Percentiles rank a stretch among this genome's conserved stretches.
phyloP scores from a whole-genome alignment of 352 stramenopile genomes.

The Globisporangium barbulae region DNA sequence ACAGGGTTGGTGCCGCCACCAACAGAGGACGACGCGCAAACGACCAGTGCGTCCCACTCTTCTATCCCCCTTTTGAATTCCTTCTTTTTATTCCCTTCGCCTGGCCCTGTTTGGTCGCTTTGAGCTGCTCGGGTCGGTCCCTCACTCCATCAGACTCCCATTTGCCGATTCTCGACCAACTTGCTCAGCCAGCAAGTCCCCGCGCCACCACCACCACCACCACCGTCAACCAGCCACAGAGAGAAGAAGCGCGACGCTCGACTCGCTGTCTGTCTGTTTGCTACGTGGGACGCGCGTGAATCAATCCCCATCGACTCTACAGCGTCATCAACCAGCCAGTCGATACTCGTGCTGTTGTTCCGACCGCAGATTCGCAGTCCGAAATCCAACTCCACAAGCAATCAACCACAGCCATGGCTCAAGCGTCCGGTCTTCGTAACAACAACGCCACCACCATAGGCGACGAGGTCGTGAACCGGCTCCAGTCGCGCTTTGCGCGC shows the following conservation, averaged over 20 bases:
- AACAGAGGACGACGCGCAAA: background rate
- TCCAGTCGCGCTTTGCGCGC: slow-evolving; percentile 45
- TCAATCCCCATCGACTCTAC: slow-evolving; percentile 5
- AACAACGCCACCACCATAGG: slow-evolving; percentile 9
- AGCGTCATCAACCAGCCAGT: background rate
- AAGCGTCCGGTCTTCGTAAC: slow-evolving; percentile 13
- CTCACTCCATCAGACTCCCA: slow-evolving; percentile 11
- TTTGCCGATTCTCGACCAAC: slow-evolving; percentile 15
- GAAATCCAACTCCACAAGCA: background rate
- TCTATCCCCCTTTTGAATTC: slow-evolving; percentile 2
- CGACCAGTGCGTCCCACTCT: background rate
- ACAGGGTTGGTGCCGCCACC: background rate
- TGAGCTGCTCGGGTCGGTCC: background rate
- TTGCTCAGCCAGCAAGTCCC: background rate
- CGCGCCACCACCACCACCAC: background rate
- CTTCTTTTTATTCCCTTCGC: slow-evolving; percentile 11
- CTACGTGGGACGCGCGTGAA: background rate
- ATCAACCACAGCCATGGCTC: slow-evolving; percentile 10
- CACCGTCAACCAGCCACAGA: background rate
- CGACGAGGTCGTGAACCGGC: slow-evolving; percentile 11
- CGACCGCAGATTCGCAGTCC: background rate
- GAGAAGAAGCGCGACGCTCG: background rate
- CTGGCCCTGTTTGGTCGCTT: background rate
- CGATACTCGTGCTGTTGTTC: background rate
- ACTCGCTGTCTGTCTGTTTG: background rate